Evolutionary conservation across 2,329 filamentous ascomycete species (phyloP).

Genomic region (Scedosporium apiospermum): DNA sequence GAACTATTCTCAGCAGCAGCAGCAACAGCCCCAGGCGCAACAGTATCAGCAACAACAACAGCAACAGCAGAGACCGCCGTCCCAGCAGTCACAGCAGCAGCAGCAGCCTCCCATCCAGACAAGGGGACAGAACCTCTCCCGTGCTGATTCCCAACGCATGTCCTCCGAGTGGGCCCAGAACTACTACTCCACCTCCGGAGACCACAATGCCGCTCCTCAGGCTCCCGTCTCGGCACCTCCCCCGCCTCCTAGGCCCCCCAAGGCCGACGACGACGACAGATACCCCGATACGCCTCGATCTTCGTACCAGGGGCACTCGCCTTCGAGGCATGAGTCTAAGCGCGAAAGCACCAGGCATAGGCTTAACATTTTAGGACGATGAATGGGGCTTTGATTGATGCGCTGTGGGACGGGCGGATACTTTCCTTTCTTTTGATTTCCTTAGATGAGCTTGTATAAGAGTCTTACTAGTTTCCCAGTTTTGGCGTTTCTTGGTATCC

Average conservation of each 20-base stretch:
- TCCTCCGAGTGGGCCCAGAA: slow-evolving; percentile 2
- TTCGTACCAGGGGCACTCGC: background rate
- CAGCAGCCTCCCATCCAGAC: background rate
- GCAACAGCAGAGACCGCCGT: background rate
- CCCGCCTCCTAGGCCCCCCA: slow-evolving; percentile 6
- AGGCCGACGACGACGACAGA: background rate
- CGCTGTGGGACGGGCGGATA: too few relatives aligned
- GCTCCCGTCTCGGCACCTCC: slow-evolving; percentile 2
- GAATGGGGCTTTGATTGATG: background rate
- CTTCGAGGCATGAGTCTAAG: background rate
- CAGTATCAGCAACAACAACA: background rate
- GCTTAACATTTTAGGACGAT: background rate
- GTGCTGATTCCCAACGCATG: background rate
- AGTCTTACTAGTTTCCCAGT: too few relatives aligned
- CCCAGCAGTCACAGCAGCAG: slow-evolving; percentile 10
- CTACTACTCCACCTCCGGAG: slow-evolving; percentile 1
- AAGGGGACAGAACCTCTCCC: background rate
- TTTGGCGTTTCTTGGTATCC: too few relatives aligned
- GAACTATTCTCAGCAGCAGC: background rate
- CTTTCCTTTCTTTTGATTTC: background rate
- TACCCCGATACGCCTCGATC: background rate
- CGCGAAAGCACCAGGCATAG: background rate
- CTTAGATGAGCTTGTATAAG: background rate
- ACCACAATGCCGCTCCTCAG: background rate
- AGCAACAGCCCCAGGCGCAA: background rate